These are phyloP conservation scores for Acacia concinna DNA, from an alignment of 331 rosid genomes.

Conservation along the genomic window DNA sequence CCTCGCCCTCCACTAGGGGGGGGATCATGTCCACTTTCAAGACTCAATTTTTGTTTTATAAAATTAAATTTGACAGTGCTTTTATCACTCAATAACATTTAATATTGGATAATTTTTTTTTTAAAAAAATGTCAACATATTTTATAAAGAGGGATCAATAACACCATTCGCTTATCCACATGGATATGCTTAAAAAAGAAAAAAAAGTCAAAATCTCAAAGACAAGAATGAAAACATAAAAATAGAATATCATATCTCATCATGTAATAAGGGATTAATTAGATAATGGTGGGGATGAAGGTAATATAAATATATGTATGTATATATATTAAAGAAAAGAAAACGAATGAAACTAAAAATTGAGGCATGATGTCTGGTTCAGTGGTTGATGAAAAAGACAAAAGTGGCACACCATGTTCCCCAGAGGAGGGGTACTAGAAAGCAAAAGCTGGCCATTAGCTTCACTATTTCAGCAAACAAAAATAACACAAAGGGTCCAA, in stretches of 20 bases:
- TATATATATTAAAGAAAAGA: neutral
- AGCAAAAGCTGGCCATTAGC: constrained; percentile 11
- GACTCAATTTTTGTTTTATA: too few species aligned
- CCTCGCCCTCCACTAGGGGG: too few species aligned
- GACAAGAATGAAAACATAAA: neutral
- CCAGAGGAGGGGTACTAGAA: constrained; percentile 12
- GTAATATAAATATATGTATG: too few species aligned
- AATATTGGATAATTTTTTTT: too few species aligned
- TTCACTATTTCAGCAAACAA: constrained; percentile 39
- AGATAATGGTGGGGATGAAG: neutral
- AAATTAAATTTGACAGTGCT: neutral
- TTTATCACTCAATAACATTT: too few species aligned
- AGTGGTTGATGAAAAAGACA: constrained; percentile 4
- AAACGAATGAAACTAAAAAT: neutral
- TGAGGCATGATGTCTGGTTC: neutral
- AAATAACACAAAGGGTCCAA: constrained; percentile 14
- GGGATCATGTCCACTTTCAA: too few species aligned
- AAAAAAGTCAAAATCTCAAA: neutral
- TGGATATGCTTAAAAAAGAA: neutral
- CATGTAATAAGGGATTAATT: neutral
- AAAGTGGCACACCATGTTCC: constrained; percentile 39
- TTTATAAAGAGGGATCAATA: neutral
- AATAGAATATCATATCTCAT: neutral
- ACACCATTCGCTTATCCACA: neutral
- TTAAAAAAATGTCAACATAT: neutral